These are phyloP conservation scores for Colletotrichum noveboracense DNA, from an alignment of 2,329 filamentous ascomycete genomes.

Conservation along the genomic window DNA sequence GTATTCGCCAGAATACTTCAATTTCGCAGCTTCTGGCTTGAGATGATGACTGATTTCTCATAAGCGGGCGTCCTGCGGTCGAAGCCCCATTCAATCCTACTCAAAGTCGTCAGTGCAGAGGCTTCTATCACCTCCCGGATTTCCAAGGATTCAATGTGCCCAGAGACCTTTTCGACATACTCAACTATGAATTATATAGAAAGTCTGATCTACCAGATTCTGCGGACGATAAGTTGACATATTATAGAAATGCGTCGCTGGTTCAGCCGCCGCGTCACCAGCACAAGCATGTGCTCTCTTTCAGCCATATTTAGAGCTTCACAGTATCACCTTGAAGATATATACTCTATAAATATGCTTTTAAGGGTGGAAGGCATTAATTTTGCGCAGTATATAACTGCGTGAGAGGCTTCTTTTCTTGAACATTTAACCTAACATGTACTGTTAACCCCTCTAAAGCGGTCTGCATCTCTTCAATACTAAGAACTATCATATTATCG, in stretches of 20 bases:
- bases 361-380: accelerated
- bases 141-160: not conserved
- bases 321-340: no score
- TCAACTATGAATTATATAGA: accelerated
- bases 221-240: not conserved
- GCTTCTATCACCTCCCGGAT: not conserved
- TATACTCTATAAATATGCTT: no score
- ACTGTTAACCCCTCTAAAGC: no score
- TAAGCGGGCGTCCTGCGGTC: not conserved
- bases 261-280: no score
- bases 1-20: not conserved
- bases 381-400: no score
- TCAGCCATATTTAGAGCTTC: no score
- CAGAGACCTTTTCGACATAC: not conserved
- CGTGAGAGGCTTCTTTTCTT: no score
- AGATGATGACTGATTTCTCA: not conserved
- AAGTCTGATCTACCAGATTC: accelerated
- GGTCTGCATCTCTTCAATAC: no score
- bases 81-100: not conserved
- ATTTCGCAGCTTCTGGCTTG: not conserved
- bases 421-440: no score
- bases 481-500: no score
- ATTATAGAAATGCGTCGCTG: not conserved
- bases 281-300: no score
- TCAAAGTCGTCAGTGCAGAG: not conserved